Percentiles rank a stretch among this genome's conserved stretches.
Evolutionary conservation across 148 eudicot species (phyloP).

Genomic region (Limonium bicolor): DNA sequence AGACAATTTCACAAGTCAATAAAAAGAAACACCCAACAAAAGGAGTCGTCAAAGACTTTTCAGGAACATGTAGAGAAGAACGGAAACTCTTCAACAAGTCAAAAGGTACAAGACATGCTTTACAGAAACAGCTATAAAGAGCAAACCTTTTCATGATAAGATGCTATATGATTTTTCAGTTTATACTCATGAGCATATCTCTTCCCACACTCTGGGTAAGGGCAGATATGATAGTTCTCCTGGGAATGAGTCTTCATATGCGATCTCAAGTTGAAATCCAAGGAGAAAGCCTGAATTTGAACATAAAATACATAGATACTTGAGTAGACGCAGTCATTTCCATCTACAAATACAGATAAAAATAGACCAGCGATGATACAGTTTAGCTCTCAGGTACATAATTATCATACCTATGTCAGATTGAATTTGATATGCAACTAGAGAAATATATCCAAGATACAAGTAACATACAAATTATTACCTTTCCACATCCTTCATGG

Average conservation of each 20-base stretch:
- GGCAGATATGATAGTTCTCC: slow-evolving; percentile 93
- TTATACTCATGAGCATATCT: slow-evolving; percentile 95
- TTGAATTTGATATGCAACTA: too few species aligned
- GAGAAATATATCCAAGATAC: neutral
- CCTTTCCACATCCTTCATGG: slow-evolving; percentile 99
- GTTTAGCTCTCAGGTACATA: too few species aligned
- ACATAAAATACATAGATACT: too few species aligned
- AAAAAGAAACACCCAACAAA: too few species aligned
- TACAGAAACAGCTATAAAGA: neutral
- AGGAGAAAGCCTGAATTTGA: slow-evolving; percentile 72
- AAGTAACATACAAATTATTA: slow-evolving; percentile 17
- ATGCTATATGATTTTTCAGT: slow-evolving; percentile 70
- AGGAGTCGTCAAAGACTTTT: neutral
- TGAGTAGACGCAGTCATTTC: too few species aligned
- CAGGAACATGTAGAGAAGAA: neutral
- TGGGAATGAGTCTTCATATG: slow-evolving; percentile 99
- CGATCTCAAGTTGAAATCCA: slow-evolving; percentile 95
- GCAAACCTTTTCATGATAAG: slow-evolving; percentile 86
- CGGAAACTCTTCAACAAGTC: neutral
- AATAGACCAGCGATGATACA: too few species aligned
- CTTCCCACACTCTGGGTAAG: slow-evolving; percentile 87
- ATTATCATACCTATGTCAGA: too few species aligned
- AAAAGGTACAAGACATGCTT: neutral
- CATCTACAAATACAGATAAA: neutral
- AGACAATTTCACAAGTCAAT: too few species aligned